These are phyloP conservation scores for Lindgomyces ingoldianus DNA, from an alignment of 495 filamentous ascomycete species.

Conservation along the genomic window DNA sequence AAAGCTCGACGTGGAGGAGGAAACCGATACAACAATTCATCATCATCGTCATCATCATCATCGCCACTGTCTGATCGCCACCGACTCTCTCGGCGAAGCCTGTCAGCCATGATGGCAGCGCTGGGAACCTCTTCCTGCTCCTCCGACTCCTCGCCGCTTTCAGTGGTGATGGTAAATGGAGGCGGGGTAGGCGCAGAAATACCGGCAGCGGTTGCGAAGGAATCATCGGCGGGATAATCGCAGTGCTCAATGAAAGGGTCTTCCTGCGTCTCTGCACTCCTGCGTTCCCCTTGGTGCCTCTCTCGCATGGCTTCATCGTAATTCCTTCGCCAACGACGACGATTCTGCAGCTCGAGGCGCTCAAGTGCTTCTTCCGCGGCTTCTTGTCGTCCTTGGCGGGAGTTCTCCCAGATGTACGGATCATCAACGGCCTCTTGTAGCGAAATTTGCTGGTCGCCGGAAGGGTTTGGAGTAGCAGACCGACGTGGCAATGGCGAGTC, in stretches of 20 bases:
- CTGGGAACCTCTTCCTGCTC: slow-evolving; percentile 47
- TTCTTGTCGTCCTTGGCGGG: slow-evolving; percentile 21
- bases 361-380: slow-evolving; percentile 24
- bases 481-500: slow-evolving; percentile 10
- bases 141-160: slow-evolving; percentile 53
- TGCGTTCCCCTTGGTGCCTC: neutral
- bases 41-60: slow-evolving; percentile 37
- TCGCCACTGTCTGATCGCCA: slow-evolving; percentile 39
- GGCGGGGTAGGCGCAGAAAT: slow-evolving; percentile 34
- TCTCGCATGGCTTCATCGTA: too few species aligned
- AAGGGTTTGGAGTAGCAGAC: slow-evolving; percentile 16
- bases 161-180: slow-evolving; percentile 54
- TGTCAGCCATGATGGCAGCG: slow-evolving; percentile 42
- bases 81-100: slow-evolving; percentile 38
- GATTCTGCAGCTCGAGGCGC: slow-evolving; percentile 7
- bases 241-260: slow-evolving; percentile 19
- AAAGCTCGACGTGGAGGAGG: slow-evolving; percentile 1
- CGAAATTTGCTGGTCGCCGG: slow-evolving; percentile 29
- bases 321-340: too few species aligned
- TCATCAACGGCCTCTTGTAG: slow-evolving; percentile 41
- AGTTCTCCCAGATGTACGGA: slow-evolving; percentile 32
- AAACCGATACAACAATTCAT: slow-evolving; percentile 13
- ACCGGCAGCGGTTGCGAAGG: slow-evolving; percentile 9
- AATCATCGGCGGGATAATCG: slow-evolving; percentile 24
- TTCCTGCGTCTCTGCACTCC: neutral